Percentiles rank a stretch among this genome's conserved stretches.
These are phyloP conservation scores for Yamadazyma songkhlaensis DNA, from an alignment of 1,139 yeast species.

Conservation along the genomic window DNA sequence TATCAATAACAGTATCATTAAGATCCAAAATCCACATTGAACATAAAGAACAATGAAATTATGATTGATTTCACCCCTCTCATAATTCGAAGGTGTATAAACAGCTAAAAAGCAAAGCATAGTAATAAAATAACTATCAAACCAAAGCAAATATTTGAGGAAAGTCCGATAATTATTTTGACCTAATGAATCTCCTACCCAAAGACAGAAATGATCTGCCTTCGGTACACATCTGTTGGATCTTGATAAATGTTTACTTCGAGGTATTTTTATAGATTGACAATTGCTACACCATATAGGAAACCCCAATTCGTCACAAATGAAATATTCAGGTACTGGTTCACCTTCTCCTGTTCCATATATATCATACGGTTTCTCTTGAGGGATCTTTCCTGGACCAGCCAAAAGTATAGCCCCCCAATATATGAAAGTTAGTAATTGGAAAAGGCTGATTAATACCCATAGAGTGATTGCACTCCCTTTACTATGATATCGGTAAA, in stretches of 20 bases:
- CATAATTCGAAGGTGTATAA: conserved; percentile 24
- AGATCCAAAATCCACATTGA: conserved; percentile 37
- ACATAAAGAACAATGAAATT: conserved; percentile 45
- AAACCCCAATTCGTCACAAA: conserved; percentile 57
- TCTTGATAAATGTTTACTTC: conserved; percentile 56
- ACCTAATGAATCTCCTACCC: conserved; percentile 62
- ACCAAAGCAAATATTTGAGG: conserved; percentile 43
- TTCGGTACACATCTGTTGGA: conserved; percentile 47
- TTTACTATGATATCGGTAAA: conserved; percentile 27
- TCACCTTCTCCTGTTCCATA: conserved; percentile 16
- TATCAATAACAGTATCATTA: conserved; percentile 39
- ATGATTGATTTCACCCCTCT: conserved; percentile 33
- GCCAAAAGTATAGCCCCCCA: conserved; percentile 26
- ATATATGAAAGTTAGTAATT: conserved; percentile 24
- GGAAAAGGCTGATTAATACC: conserved; percentile 28
- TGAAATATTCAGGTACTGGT: conserved; percentile 47
- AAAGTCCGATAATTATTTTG: conserved; percentile 52
- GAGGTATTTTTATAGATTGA: conserved; percentile 48
- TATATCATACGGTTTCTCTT: conserved; percentile 25
- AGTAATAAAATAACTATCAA: conserved; percentile 27
- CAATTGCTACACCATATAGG: conserved; percentile 62
- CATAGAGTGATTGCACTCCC: conserved; percentile 36
- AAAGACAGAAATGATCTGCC: conserved; percentile 67
- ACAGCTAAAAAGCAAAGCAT: conserved; percentile 23
- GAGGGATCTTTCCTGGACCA: conserved; percentile 37